A percentile compares a stretch with the other conserved stretches of the same genome.
Evolutionary conservation across 352 stramenopile species (phyloP).

Genomic region (Phytophthora citricola): DNA sequence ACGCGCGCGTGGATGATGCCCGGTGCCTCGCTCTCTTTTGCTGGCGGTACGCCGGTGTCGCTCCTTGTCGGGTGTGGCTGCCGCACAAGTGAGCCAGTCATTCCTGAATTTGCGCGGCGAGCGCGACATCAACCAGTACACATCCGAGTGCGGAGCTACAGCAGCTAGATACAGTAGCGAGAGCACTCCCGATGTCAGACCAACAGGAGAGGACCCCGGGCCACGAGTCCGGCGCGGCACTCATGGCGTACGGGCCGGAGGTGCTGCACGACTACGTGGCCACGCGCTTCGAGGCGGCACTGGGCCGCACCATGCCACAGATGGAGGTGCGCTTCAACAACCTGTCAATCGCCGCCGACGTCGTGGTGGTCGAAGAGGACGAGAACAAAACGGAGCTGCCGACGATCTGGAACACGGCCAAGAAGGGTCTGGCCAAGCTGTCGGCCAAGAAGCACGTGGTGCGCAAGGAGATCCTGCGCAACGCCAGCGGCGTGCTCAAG

Average conservation of each 20-base stretch:
- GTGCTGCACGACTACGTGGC: slow-evolving; percentile 50
- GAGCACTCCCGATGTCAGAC: slow-evolving; percentile 8
- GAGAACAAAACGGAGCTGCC: slow-evolving; percentile 38
- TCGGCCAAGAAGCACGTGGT: slow-evolving; percentile 50
- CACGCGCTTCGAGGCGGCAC: slow-evolving; percentile 33
- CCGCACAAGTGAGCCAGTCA: slow-evolving; percentile 16
- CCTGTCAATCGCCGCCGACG: slow-evolving; percentile 34
- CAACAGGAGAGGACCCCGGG: slow-evolving; percentile 22
- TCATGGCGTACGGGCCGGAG: slow-evolving; percentile 42
- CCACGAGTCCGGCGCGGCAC: slow-evolving; percentile 35
- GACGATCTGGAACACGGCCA: slow-evolving; percentile 51
- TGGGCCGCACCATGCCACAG: slow-evolving; percentile 51
- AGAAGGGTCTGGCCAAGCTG: slow-evolving; percentile 40
- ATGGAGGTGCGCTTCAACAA: slow-evolving; percentile 48
- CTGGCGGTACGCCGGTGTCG: neutral
- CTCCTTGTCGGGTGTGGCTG: neutral
- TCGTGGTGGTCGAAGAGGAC: slow-evolving; percentile 30
- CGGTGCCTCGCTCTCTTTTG: neutral
- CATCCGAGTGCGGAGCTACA: neutral
- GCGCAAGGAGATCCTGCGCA: slow-evolving; percentile 54
- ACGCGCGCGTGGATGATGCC: slow-evolving; percentile 16
- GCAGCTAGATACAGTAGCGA: neutral
- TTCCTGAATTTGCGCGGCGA: slow-evolving; percentile 33
- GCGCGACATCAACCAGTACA: slow-evolving; percentile 18
- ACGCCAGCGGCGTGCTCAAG: slow-evolving; percentile 54